Conservation (phyloP, 2,329 filamentous ascomycete genomes). For the Monilinia laxa region DNA sequence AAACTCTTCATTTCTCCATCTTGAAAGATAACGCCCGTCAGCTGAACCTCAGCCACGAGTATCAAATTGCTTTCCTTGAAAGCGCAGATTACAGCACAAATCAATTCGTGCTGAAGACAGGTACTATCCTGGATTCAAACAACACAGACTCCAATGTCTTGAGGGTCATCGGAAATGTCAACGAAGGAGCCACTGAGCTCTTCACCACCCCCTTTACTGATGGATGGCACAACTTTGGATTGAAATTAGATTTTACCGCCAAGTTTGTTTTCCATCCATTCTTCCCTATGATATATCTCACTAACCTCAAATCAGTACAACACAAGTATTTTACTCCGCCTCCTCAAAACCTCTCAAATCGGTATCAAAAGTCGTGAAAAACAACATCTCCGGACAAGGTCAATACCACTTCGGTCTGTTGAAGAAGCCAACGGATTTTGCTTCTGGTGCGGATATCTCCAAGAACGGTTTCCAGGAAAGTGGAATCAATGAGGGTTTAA, state of each 20-base stretch:
- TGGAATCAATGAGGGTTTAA: slow-evolving; percentile 52
- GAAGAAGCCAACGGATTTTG: slow-evolving; percentile 54
- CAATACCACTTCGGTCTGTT: slow-evolving; percentile 63
- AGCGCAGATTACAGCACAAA: slow-evolving; percentile 49
- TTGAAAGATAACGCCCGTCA: slow-evolving; percentile 51
- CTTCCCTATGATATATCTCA: neutral
- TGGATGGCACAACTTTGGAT: slow-evolving; percentile 61
- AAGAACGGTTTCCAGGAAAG: slow-evolving; percentile 50
- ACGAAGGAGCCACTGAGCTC: slow-evolving; percentile 50
- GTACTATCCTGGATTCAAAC: slow-evolving; percentile 48
- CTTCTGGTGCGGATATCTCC: slow-evolving; percentile 44
- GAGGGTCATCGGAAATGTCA: slow-evolving; percentile 37
- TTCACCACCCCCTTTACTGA: slow-evolving; percentile 54
- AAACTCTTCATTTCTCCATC: slow-evolving; percentile 62
- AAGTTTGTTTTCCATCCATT: slow-evolving; percentile 45
- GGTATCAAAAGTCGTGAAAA: slow-evolving; percentile 48
- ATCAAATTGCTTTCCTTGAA: slow-evolving; percentile 42
- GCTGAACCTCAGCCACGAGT: slow-evolving; percentile 55
- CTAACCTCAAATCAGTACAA: slow-evolving; percentile 45
- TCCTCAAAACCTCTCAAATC: slow-evolving; percentile 47
- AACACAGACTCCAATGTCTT: slow-evolving; percentile 4
- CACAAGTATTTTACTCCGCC: slow-evolving; percentile 57
- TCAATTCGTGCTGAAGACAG: slow-evolving; percentile 56
- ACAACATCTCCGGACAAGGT: slow-evolving; percentile 56
- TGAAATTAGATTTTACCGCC: slow-evolving; percentile 56